phyloP scores from a whole-genome alignment of 768 basidiomycete genomes.

The Imleria badia region DNA sequence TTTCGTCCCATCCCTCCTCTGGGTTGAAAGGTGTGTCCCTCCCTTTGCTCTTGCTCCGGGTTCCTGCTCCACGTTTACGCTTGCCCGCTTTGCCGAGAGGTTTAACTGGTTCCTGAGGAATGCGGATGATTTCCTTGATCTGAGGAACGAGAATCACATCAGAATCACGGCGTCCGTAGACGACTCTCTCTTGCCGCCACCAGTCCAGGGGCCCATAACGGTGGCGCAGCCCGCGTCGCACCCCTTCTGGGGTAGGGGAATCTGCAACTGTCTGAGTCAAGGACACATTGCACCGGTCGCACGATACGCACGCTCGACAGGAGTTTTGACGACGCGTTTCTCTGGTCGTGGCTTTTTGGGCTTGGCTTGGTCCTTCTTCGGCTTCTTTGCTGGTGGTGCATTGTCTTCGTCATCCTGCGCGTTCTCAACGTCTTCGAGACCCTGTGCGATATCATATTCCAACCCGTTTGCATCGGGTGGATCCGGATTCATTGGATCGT shows the following conservation, averaged over 20 bases:
- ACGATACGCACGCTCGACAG: constrained; percentile 26
- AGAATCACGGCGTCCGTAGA: constrained; percentile 67
- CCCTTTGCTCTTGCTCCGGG: constrained; percentile 38
- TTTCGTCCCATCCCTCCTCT: constrained; percentile 85
- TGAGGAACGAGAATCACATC: constrained; percentile 55
- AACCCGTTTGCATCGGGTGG: constrained; percentile 27
- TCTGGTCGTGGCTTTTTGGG: constrained; percentile 26
- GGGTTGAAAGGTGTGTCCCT: constrained; percentile 39
- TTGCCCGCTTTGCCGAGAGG: constrained; percentile 46
- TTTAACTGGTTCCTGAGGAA: constrained; percentile 49
- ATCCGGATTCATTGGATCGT: constrained; percentile 5
- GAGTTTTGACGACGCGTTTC: constrained; percentile 16
- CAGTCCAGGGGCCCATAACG: constrained; percentile 77
- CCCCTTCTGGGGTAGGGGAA: constrained; percentile 39
- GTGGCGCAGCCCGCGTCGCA: constrained; percentile 70
- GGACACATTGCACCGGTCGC: neutral
- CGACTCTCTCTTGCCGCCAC: constrained; percentile 91
- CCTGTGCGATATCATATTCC: constrained; percentile 44
- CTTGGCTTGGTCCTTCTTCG: constrained; percentile 29
- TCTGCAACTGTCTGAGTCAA: constrained; percentile 18
- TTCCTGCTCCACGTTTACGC: constrained; percentile 30
- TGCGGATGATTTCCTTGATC: constrained; percentile 63
- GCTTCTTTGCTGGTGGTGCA: constrained; percentile 28
- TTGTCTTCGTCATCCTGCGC: constrained; percentile 50
- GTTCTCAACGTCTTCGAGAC: constrained; percentile 46